A percentile compares a stretch with the other conserved stretches of the same genome.
Evolutionary conservation across 2,329 filamentous ascomycete species (phyloP).

Genomic region (Albophoma yamanashiensis): DNA sequence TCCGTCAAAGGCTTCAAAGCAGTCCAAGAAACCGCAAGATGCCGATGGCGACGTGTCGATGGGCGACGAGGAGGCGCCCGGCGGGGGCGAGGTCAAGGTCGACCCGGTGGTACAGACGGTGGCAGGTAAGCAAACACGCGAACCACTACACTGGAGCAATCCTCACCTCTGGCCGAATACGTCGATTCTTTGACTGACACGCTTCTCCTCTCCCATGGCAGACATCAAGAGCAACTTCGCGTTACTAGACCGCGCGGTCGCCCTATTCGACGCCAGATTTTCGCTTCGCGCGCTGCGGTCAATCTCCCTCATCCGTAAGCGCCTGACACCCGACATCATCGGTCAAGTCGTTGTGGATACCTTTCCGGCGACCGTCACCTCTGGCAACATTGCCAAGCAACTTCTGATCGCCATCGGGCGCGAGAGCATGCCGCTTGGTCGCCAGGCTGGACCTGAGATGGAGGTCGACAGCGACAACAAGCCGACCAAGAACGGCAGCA

Average conservation of each 20-base stretch:
- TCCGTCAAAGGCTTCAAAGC: slow-evolving; percentile 53
- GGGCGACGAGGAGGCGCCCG: slow-evolving; percentile 47
- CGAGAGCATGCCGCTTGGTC: slow-evolving; percentile 52
- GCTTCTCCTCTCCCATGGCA: slow-evolving; percentile 26
- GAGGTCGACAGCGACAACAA: slow-evolving; percentile 58
- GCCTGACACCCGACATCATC: slow-evolving; percentile 71
- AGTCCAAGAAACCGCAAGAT: slow-evolving; percentile 45
- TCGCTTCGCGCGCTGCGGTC: slow-evolving; percentile 87
- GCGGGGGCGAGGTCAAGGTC: slow-evolving; percentile 43
- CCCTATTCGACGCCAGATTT: slow-evolving; percentile 90
- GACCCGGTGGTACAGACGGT: slow-evolving; percentile 51
- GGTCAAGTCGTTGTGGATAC: slow-evolving; percentile 72
- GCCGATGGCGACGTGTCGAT: slow-evolving; percentile 62
- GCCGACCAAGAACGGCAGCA: slow-evolving; percentile 40
- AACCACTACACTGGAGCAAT: no score
- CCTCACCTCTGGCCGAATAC: background rate
- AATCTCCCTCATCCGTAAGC: slow-evolving; percentile 91
- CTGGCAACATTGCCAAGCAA: slow-evolving; percentile 55
- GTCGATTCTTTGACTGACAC: background rate
- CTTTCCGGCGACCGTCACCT: slow-evolving; percentile 51
- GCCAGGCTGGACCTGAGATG: slow-evolving; percentile 52
- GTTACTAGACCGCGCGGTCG: slow-evolving; percentile 82
- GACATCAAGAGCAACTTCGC: slow-evolving; percentile 94
- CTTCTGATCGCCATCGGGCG: slow-evolving; percentile 62
- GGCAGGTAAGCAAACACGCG: slow-evolving; percentile 35